Base-by-base conservation (phyloP, 176 grass and related monocot species). In the Bromus sterilis region DNA sequence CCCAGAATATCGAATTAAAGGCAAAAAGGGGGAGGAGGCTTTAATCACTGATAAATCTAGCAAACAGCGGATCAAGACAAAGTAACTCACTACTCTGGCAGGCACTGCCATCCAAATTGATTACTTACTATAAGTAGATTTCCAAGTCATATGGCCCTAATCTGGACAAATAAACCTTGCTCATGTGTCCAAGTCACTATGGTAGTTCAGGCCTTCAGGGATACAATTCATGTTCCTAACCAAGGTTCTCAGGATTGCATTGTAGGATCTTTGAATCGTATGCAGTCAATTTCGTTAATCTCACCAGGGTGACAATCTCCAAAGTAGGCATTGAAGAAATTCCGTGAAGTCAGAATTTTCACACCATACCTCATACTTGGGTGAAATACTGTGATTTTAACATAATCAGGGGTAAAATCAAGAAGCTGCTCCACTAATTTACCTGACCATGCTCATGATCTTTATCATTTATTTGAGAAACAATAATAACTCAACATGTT, bases 41-140 rank as follows among this genome's bases (percentile, higher is more conserved):
- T 84, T 60, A 58, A 68, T 82, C 35, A 51, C 43, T 18, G 37
- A 56, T 43, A 56, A 65, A 37, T 66, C 14, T 44, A 82, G 75
- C 48, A 70, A 69, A 77, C 7, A 76, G 4, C 46, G 28, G 9
- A 30, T n/a, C 31, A 68, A 70, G 12, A 87, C 25, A 62, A 29
- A 61, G 4, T 13, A 78, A 78, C 56, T 28, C 60, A 71, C 46
- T 59, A 72, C 15, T 61, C n/a, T 36, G 21, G 46, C 3, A 41
- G 18, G 7, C 23, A 32, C 21, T 29, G n/a, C 18, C 66, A 29
- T 62, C 11, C n/a, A 71, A 75, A 85, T 26, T 66, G 49, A 60
- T 48, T 71, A 44, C 67, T n/a, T n/a, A n/a, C n/a, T n/a, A n/a
- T 24, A 44, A 25, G 51, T 78, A 69, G 63, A 5, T 78, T 25